These are phyloP conservation scores for Hymenoscyphus occultus DNA, from an alignment of 2,329 filamentous ascomycete species.

Conservation along the genomic window DNA sequence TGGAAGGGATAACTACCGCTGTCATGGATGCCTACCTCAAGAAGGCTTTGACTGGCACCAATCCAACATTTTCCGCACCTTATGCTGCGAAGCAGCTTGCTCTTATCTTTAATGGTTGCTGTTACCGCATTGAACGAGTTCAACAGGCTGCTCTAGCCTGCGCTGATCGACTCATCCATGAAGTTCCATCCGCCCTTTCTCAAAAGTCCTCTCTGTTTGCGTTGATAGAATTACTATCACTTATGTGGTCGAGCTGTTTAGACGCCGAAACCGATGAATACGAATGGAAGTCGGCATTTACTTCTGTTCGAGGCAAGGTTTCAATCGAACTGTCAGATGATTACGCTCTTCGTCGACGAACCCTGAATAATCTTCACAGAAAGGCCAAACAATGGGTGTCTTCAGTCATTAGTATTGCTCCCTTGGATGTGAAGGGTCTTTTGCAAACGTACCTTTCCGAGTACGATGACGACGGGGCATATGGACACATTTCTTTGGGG, in stretches of 20 bases:
- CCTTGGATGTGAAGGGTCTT: slow-evolving; percentile 89
- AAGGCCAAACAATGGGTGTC: slow-evolving; percentile 79
- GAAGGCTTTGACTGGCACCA: slow-evolving; percentile 67
- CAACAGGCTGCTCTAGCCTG: slow-evolving; percentile 81
- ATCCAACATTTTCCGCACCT: slow-evolving; percentile 81
- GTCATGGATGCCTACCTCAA: slow-evolving; percentile 77
- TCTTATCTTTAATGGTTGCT: slow-evolving; percentile 81
- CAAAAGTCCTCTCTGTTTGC: slow-evolving; percentile 89
- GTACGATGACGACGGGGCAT: slow-evolving; percentile 85
- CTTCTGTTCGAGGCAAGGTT: slow-evolving; percentile 73
- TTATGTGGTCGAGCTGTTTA: slow-evolving; percentile 94
- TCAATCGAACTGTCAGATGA: slow-evolving; percentile 91
- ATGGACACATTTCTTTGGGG: slow-evolving; percentile 88
- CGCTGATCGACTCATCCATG: slow-evolving; percentile 79
- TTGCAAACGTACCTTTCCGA: slow-evolving; percentile 96
- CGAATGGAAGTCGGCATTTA: slow-evolving; percentile 77
- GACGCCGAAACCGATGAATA: slow-evolving; percentile 95
- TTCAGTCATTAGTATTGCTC: slow-evolving; percentile 76
- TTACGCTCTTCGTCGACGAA: slow-evolving; percentile 75
- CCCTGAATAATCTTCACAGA: slow-evolving; percentile 73
- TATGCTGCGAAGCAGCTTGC: slow-evolving; percentile 88
- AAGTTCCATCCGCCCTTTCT: slow-evolving; percentile 86
- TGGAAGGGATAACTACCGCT: slow-evolving; percentile 62
- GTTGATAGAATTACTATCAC: slow-evolving; percentile 81
- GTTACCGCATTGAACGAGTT: slow-evolving; percentile 87